phyloP scores from a whole-genome alignment of 2,329 filamentous ascomycete species.

The Paecilomyces formosus region DNA sequence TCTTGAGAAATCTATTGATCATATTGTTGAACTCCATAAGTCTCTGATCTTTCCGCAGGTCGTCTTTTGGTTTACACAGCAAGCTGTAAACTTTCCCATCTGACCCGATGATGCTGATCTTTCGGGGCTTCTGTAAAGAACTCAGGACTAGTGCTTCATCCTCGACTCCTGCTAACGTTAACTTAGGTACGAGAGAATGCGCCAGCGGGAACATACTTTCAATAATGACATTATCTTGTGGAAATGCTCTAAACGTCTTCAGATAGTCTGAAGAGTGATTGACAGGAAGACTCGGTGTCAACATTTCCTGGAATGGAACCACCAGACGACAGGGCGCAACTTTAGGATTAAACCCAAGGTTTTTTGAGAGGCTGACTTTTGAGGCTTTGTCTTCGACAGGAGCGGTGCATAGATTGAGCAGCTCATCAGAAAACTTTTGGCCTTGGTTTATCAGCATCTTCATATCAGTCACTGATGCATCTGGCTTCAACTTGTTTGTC shows the following conservation, averaged over 20 bases:
- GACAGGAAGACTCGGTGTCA: slow-evolving; percentile 73
- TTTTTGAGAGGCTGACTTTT: slow-evolving; percentile 66
- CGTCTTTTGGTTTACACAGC: slow-evolving; percentile 95
- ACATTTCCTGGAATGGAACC: slow-evolving; percentile 76
- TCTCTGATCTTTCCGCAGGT: slow-evolving; percentile 92
- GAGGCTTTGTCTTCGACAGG: slow-evolving; percentile 65
- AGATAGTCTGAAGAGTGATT: slow-evolving; percentile 61
- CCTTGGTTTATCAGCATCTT: slow-evolving; percentile 67
- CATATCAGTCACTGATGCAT: slow-evolving; percentile 49
- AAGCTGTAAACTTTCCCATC: slow-evolving; percentile 85
- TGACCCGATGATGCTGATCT: slow-evolving; percentile 78
- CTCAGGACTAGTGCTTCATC: slow-evolving; percentile 87
- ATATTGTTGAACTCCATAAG: slow-evolving; percentile 99
- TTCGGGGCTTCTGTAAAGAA: slow-evolving; percentile 86
- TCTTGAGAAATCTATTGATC: slow-evolving; percentile 91
- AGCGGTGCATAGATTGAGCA: slow-evolving; percentile 72
- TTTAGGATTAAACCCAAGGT: slow-evolving; percentile 79
- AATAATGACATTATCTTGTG: slow-evolving; percentile 78
- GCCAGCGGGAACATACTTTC: slow-evolving; percentile 31
- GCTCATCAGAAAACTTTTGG: slow-evolving; percentile 73
- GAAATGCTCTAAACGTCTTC: slow-evolving; percentile 74
- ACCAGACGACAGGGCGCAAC: slow-evolving; percentile 75
- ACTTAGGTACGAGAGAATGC: slow-evolving; percentile 5
- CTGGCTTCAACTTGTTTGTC: slow-evolving; percentile 42
- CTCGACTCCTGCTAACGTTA: slow-evolving; percentile 48